Evolutionary conservation across 495 filamentous ascomycete genomes (phyloP).

Genomic region (Ramalina intermedia): DNA sequence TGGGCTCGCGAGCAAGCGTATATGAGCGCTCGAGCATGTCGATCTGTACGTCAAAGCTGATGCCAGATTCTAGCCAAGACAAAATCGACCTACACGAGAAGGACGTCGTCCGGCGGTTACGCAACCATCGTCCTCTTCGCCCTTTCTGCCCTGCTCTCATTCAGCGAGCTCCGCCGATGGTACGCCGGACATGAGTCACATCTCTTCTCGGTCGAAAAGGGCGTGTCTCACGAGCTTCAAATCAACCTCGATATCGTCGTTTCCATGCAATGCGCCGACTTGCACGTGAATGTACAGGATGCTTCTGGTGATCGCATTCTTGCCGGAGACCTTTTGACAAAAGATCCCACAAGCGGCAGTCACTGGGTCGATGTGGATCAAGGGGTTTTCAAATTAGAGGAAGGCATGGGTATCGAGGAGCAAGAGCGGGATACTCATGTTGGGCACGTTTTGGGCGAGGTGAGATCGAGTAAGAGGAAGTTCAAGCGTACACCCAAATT

Average conservation of each 20-base stretch:
- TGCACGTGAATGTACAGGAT: conserved; percentile 96
- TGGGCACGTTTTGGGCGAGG: conserved; percentile 35
- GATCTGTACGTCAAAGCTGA: no score
- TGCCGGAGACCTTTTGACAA: conserved; percentile 56
- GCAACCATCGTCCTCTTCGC: conserved; percentile 76
- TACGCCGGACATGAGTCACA: conserved; percentile 70
- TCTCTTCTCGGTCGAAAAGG: conserved; percentile 88
- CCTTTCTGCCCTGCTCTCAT: conserved; percentile 55
- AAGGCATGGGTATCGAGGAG: conserved; percentile 34
- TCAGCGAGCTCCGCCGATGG: conserved; percentile 68
- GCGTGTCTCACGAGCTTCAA: conserved; percentile 71
- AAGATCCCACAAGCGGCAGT: conserved; percentile 64
- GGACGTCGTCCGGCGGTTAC: conserved; percentile 71
- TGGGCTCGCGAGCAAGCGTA: no score
- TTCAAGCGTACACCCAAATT: conserved; percentile 56
- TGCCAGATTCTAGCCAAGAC: conserved; percentile 57
- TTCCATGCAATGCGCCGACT: conserved; percentile 73
- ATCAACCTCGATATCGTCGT: conserved; percentile 92
- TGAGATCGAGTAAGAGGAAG: conserved; percentile 33
- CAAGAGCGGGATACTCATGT: conserved; percentile 42
- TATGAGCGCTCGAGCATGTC: background rate
- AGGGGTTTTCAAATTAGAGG: conserved; percentile 51
- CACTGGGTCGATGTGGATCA: conserved; percentile 59
- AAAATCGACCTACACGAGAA: conserved; percentile 78
- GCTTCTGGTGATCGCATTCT: conserved; percentile 83